A percentile compares a stretch with the other conserved stretches of the same genome.
These are phyloP conservation scores for Strobilomyces dryophilus DNA, from an alignment of 768 basidiomycete genomes.

Conservation along the genomic window DNA sequence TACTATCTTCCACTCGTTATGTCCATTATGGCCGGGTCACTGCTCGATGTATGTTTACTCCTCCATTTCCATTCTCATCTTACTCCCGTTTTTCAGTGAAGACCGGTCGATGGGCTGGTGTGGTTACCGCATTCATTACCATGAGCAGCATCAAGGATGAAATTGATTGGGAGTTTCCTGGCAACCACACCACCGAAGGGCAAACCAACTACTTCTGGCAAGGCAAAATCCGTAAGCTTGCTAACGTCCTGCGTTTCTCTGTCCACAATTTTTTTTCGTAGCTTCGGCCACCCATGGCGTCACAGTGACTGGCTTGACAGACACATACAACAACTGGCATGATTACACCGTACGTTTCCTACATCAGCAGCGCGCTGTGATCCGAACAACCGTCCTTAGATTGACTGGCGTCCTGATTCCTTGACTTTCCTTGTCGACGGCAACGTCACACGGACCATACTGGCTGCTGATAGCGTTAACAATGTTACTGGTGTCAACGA, in stretches of 20 bases:
- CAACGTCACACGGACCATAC: conserved; percentile 62
- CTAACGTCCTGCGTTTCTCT: not conserved
- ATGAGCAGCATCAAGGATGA: conserved; percentile 85
- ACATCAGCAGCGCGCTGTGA: not conserved
- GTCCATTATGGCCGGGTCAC: conserved; percentile 79
- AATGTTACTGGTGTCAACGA: conserved; percentile 47
- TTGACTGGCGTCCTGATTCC: conserved; percentile 74
- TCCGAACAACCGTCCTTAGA: conserved; percentile 35
- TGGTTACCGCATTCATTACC: conserved; percentile 81
- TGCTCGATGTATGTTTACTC: conserved; percentile 42
- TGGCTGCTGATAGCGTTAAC: conserved; percentile 54
- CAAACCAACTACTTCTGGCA: conserved; percentile 86
- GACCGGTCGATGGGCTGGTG: conserved; percentile 73
- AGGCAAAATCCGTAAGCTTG: conserved; percentile 55
- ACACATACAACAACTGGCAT: conserved; percentile 70
- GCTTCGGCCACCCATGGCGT: conserved; percentile 48
- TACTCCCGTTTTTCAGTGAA: conserved; percentile 47
- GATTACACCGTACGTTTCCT: conserved; percentile 59
- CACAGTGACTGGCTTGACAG: conserved; percentile 44
- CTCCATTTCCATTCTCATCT: not conserved
- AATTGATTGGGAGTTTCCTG: conserved; percentile 86
- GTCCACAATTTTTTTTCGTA: conserved; percentile 15
- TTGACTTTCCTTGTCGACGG: conserved; percentile 71
- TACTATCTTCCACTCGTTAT: conserved; percentile 75
- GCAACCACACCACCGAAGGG: conserved; percentile 52